Base-by-base conservation (phyloP, 169 alveolate species). In the Amoebophrya sp. region DNA sequence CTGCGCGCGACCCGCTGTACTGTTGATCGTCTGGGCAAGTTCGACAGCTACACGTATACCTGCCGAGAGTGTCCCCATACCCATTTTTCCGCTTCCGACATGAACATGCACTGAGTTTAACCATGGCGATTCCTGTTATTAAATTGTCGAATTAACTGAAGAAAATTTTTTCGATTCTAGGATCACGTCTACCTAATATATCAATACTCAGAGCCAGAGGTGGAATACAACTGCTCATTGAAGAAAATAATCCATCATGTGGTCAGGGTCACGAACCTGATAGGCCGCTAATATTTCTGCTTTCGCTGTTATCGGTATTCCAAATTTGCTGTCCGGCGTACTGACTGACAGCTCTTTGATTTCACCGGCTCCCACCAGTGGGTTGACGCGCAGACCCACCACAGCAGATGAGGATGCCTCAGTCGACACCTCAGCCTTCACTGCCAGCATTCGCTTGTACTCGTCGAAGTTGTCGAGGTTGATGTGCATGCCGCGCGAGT, bases 1-100 rank as follows among this genome's bases (percentile, higher is more conserved):
- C n/a, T 65, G 83, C 83, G 3, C 2, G 0, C 26, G 6, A 12
- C 65, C 65, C 6, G 65, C 83, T 36, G 39, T 29, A 36, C 33
- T 10, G n/a, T 65, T 65, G 2, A 65, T 65, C 12, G 18, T 36
- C 83, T 65, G 18, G 36, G 83, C 83, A 29, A 65, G n/a, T 26
- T 65, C 83, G 12, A 65, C 83, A 1, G 26, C 83, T 36, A 65
- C 83, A 0, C 83, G 2, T 6, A 65, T 65, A 6, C 83, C 83
- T 29, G 12, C 83, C 33, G 83, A 65, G 36, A 65, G 83, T 26
- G n/a, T 18, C 38, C 26, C 38, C 83, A 65, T 6, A 36, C 83
- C 83, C 83, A 65, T 65, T 18, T 65, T 65, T 65, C 83, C 83
- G 83, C 83, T 65, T 1, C 83, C 83, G 2, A 65, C 83, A 36